phyloP scores from a whole-genome alignment of 495 filamentous ascomycete species.

The Peziza echinospora region DNA sequence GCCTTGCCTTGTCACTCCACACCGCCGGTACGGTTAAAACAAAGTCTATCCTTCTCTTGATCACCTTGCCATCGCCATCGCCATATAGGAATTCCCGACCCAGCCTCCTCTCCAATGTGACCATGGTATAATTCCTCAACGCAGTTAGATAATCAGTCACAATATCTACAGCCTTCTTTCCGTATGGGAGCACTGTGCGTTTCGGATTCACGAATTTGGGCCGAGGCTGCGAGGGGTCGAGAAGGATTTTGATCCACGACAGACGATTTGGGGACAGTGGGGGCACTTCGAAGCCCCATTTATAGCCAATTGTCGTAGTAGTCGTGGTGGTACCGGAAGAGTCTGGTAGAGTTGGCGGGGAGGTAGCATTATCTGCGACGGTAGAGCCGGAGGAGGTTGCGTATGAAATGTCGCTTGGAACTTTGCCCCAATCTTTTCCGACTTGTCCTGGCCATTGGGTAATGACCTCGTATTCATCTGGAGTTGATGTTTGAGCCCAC shows the following conservation, averaged over 20 bases:
- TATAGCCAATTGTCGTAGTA: conserved; percentile 23
- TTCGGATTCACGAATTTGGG: conserved; percentile 56
- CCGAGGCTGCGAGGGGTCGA: conserved; percentile 54
- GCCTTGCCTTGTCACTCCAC: conserved; percentile 60
- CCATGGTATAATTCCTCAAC: conserved; percentile 51
- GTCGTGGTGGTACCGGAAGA: too few species aligned
- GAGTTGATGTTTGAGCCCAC: conserved; percentile 38
- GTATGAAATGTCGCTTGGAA: conserved; percentile 43
- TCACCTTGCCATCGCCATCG: neutral
- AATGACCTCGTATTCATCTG: conserved; percentile 60
- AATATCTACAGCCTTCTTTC: conserved; percentile 37
- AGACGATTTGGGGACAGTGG: conserved; percentile 45
- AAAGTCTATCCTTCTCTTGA: conserved; percentile 37
- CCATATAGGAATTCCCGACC: conserved; percentile 36
- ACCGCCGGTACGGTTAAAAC: conserved; percentile 61
- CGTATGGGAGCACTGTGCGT: conserved; percentile 50
- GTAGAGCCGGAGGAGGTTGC: neutral
- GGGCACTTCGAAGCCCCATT: conserved; percentile 62
- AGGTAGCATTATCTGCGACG: conserved; percentile 19
- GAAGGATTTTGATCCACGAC: conserved; percentile 60
- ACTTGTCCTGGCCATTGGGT: conserved; percentile 64
- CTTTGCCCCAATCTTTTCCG: conserved; percentile 47
- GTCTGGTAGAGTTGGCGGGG: too few species aligned
- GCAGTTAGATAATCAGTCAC: conserved; percentile 47
- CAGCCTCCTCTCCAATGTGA: conserved; percentile 43